Evolutionary conservation across 2,329 filamentous ascomycete genomes (phyloP).

Genomic region (Fusarium nisikadoi): DNA sequence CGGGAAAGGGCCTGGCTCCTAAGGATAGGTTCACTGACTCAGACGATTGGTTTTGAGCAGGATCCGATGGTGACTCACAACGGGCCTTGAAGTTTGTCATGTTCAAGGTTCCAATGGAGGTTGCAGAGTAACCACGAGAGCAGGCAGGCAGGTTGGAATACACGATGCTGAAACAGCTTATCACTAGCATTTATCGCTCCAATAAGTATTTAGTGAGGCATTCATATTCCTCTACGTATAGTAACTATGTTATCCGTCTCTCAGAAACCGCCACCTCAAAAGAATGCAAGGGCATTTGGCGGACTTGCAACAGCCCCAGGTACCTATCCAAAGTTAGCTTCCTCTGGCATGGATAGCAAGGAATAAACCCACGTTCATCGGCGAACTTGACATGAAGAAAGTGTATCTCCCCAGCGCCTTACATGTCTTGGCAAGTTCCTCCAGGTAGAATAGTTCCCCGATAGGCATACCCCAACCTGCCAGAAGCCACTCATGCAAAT

Average conservation of each 20-base stretch:
- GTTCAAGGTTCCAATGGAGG: fast-evolving
- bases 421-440: conserved; percentile 56
- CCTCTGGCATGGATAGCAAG: neutral
- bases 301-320: conserved; percentile 31
- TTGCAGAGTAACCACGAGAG: neutral
- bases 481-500: conserved; percentile 56
- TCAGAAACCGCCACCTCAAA: neutral
- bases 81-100: neutral
- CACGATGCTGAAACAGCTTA: neutral
- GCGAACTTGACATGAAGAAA: conserved; percentile 60
- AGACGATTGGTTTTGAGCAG: too few relatives aligned
- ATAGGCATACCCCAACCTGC: conserved; percentile 60
- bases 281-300: conserved; percentile 26
- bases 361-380: conserved; percentile 50
- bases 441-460: conserved; percentile 49
- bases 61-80: neutral
- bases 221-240: neutral
- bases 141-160: neutral
- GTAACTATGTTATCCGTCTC: fast-evolving
- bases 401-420: conserved; percentile 58
- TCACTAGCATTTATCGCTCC: neutral
- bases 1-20: neutral
- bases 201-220: fast-evolving
- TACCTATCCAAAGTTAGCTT: neutral
- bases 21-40: too few relatives aligned